phyloP scores from a whole-genome alignment of 257 asterid genomes.

The Solanum chmielewskii region DNA sequence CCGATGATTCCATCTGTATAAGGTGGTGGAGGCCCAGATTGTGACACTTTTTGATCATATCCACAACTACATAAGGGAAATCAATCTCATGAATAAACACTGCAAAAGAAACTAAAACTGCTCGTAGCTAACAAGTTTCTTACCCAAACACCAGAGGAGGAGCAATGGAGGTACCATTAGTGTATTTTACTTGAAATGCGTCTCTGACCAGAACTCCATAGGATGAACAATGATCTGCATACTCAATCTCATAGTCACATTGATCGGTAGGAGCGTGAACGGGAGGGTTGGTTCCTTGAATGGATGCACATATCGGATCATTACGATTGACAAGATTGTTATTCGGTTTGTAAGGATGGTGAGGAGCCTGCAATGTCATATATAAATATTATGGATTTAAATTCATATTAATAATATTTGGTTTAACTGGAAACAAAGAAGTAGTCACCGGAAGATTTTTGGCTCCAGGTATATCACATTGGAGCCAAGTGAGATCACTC shows the following conservation, averaged over 20 bases:
- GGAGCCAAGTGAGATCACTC: constrained; percentile 95
- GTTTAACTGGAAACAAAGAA: background rate
- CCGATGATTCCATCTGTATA: constrained; percentile 89
- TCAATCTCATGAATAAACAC: background rate
- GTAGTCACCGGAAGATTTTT: constrained; percentile 56
- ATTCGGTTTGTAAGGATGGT: constrained; percentile 58
- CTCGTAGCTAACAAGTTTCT: background rate
- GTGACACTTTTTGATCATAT: constrained; percentile 62
- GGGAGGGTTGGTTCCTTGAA: constrained; percentile 21
- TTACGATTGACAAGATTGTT: constrained; percentile 36
- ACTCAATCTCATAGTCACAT: constrained; percentile 75
- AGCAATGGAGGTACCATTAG: constrained; percentile 41
- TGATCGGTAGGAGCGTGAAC: constrained; percentile 48
- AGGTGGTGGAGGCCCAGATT: constrained; percentile 28
- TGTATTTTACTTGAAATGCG: constrained; percentile 40
- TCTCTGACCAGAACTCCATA: constrained; percentile 73
- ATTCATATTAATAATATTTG: no score
- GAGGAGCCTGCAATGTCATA: constrained; percentile 60
- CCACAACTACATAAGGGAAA: constrained; percentile 52
- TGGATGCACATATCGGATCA: constrained; percentile 55
- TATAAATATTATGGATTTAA: background rate
- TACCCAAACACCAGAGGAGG: constrained; percentile 77
- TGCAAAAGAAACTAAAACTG: no score
- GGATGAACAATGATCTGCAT: constrained; percentile 77
- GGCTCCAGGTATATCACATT: constrained; percentile 80